Percentiles rank a stretch among this genome's conserved stretches.
Evolutionary conservation across 805 yeast species (phyloP).

Genomic region (Lipomyces orientalis): DNA sequence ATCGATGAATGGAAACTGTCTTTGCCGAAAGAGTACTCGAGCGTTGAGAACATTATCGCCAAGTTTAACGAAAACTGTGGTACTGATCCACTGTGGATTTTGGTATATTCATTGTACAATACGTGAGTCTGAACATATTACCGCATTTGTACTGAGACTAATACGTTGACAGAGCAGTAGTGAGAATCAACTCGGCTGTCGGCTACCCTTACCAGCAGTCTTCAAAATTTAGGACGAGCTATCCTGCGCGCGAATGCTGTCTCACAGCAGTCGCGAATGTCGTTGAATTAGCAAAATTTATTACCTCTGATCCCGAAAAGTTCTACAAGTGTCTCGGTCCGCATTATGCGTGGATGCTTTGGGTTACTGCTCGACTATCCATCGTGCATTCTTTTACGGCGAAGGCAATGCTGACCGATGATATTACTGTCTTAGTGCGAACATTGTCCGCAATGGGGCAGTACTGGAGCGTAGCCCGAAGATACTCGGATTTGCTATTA

Average conservation of each 20-base stretch:
- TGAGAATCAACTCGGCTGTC: slow-evolving; percentile 41
- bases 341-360: slow-evolving; percentile 41
- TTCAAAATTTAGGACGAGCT: slow-evolving; percentile 37
- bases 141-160: slow-evolving; percentile 1
- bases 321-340: slow-evolving; percentile 39
- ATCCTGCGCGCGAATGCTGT: slow-evolving; percentile 38
- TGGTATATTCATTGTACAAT: slow-evolving; percentile 38
- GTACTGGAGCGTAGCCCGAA: slow-evolving; percentile 40
- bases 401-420: slow-evolving; percentile 36
- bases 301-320: slow-evolving; percentile 12
- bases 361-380: slow-evolving; percentile 41
- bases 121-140: slow-evolving; percentile 23
- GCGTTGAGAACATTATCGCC: slow-evolving; percentile 11
- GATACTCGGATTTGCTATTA: slow-evolving; percentile 38
- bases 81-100: slow-evolving; percentile 32
- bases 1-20: slow-evolving; percentile 39
- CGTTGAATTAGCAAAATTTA: slow-evolving; percentile 34
- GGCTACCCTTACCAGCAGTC: slow-evolving; percentile 40
- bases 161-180: slow-evolving; percentile 23
- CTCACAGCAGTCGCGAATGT: slow-evolving; percentile 36
- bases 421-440: slow-evolving; percentile 36
- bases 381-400: slow-evolving; percentile 41
- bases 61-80: slow-evolving; percentile 16
- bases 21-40: slow-evolving; percentile 29
- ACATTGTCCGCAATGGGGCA: slow-evolving; percentile 36